Evolutionary conservation across 345 rosid species (phyloP).

Genomic region (Hypericum perforatum): DNA sequence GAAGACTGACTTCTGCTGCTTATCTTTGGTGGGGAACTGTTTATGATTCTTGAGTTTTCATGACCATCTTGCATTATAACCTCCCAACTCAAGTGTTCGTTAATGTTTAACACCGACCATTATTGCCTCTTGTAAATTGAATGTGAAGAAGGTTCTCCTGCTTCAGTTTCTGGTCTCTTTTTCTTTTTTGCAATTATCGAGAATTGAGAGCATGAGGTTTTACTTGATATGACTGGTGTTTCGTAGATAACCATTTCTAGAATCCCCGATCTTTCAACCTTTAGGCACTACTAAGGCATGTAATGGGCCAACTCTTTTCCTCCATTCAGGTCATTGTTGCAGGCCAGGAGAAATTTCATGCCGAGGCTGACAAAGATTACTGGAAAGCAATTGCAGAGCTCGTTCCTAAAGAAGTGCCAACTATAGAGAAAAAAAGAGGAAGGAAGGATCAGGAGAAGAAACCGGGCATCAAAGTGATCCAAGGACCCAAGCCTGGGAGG

Average conservation of each 20-base stretch:
- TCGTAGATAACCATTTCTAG: background rate
- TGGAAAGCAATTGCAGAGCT: constrained; percentile 83
- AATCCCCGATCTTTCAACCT: background rate
- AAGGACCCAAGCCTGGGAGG: constrained; percentile 76
- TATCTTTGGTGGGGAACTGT: no score
- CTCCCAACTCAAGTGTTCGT: no score
- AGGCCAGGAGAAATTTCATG: constrained; percentile 48
- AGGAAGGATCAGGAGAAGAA: constrained; percentile 66
- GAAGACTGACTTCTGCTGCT: no score
- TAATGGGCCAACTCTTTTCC: background rate
- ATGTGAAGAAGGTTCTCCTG: no score
- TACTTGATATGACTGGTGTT: background rate
- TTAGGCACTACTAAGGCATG: background rate
- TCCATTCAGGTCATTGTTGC: constrained; percentile 36
- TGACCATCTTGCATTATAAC: no score
- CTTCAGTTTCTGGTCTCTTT: no score
- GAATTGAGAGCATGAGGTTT: no score
- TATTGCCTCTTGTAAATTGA: no score
- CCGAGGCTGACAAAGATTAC: constrained; percentile 56
- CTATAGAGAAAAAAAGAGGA: constrained; percentile 49
- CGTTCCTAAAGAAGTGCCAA: constrained; percentile 68
- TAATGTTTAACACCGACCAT: no score
- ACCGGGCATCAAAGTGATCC: constrained; percentile 43
- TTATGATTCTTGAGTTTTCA: no score
- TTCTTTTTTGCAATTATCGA: no score